Evolutionary conservation across 2,329 filamentous ascomycete genomes (phyloP), one percentile per base, ranked within the genome.

Genomic region (Monosporascus sp.): DNA sequence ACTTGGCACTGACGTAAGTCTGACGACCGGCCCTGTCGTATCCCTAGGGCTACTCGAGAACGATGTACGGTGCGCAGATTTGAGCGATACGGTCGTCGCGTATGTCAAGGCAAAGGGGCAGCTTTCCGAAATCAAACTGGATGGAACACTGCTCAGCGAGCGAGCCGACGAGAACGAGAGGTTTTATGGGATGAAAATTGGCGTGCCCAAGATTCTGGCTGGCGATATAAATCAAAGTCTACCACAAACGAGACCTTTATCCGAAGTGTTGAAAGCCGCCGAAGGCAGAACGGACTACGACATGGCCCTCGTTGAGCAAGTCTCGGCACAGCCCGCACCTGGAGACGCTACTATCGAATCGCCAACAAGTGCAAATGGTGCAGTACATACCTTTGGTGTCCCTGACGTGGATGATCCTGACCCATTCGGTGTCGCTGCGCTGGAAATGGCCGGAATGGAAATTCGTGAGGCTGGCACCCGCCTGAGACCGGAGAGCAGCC

Each of bases 381-480:
- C 66, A 52, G 78, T 67, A 48, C 74, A 78, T 31, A 73, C 74
- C 2, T 96, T 97, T 72, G 92, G 92, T 2, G 77, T 96, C 17
- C 91, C 91, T 1, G 85, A 87, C 58, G 72, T 76, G 3, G 84
- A 91, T 52, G 93, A 97, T 62, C 91, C 92, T 0, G 93, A 97
- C 68, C 93, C 93, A 0, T 97, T 89, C 65, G 93, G 93, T 24
- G 88, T 97, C 26, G 81, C 92, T 58, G 92, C 93, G 7, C 74
- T 97, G n/a, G 91, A 96, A 67, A 87, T 91, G 75, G 89, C 91
- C 56, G 93, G 93, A 2, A 75, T 97, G 52, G 89, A 93, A 62
- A 94, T 97, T 60, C 83, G 89, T 50, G 92, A 97, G 73, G 92
- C 92, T n/a, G 91, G 91, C 37, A 87, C 86, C 2, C 82, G 85